Base-by-base conservation (phyloP, 2,329 filamentous ascomycete species). In the Coniochaeta sp. region DNA sequence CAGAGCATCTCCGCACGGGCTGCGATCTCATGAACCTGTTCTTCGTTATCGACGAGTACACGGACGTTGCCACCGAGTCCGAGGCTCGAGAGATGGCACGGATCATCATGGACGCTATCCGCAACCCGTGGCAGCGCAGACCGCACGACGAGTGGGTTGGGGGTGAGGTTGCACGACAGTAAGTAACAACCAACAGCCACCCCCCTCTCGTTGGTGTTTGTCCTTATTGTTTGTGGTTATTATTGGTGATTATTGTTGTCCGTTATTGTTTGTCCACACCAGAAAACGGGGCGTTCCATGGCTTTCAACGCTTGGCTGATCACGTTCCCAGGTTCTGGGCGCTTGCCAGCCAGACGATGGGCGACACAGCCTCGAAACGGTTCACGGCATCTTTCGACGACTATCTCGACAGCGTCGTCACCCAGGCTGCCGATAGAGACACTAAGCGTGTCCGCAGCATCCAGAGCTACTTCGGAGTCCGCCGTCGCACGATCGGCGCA, bases 11-110 rank as follows among this genome's bases (percentile, higher is more conserved):
- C 4, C 60, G 61, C 17, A 60, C 59, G 14, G 59, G 26, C 24
- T 68, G 65, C 32, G 67, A 69, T 40, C 52, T 68, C 4, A 69
- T 69, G 67, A 65, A 69, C 55, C 57, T 70, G 19, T 69, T 69
- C 58, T 70, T 69, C 55, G 60, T 68, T 16, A 38, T 67, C 9
- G 68, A 69, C 40, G 67, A 69, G 55, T 58, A 63, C 54, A 65
- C 67, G 0, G 68, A 69, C 58, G 56, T 60, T 9, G 55, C 60
- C 0, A 47, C 50, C 2, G 55, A 60, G 2, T 34, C 55, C 1
- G 62, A 66, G 6, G 61, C 62, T 0, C 36, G 58, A n/a, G 6
- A 50, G 4, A 59, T 66, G 28, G 63, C 56, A 1, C 30, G 38
- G 8, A 44, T 61, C 24, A 58, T 66, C 24, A 64, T 63, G 58